Percentiles rank a stretch among this genome's conserved stretches.
Evolutionary conservation across 2,329 filamentous ascomycete genomes (phyloP).

Genomic region (Pseudogymnoascus sp.): DNA sequence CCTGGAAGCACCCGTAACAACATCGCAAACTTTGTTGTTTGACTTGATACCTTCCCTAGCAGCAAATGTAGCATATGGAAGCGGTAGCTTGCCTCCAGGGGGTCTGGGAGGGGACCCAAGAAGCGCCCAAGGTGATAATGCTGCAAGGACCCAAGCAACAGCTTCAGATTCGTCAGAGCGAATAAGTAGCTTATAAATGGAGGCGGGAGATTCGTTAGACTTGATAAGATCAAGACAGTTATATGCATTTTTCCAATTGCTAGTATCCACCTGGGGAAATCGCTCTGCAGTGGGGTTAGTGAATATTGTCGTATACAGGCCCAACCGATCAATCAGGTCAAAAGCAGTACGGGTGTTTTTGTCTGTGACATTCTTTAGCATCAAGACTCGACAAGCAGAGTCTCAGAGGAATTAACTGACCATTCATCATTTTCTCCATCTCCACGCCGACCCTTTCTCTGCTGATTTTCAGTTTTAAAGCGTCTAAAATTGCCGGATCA

Average conservation of each 20-base stretch:
- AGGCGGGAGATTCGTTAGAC: constrained; percentile 38
- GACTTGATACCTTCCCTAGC: constrained; percentile 73
- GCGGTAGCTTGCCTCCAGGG: constrained; percentile 43
- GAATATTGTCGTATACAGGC: constrained; percentile 68
- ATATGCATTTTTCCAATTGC: constrained; percentile 59
- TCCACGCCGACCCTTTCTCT: constrained; percentile 84
- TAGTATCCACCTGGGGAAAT: constrained; percentile 50
- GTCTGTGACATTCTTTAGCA: constrained; percentile 33
- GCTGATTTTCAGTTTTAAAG: constrained; percentile 83
- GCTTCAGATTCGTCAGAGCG: constrained; percentile 60
- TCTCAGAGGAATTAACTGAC: constrained; percentile 35
- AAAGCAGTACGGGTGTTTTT: constrained; percentile 56
- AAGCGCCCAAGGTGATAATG: constrained; percentile 65
- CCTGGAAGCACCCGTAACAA: constrained; percentile 59
- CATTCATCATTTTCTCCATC: constrained; percentile 83
- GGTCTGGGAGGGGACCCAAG: constrained; percentile 34
- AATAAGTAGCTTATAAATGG: constrained; percentile 51
- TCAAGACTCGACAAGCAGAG: constrained; percentile 19
- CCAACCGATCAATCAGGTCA: constrained; percentile 58
- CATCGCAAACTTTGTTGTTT: constrained; percentile 66
- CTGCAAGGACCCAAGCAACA: constrained; percentile 69
- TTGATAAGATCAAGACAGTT: constrained; percentile 52
- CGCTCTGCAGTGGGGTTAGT: constrained; percentile 55
- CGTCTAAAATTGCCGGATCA: constrained; percentile 67
- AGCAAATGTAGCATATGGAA: constrained; percentile 56